Evolutionary conservation across 352 stramenopile genomes (phyloP).

Genomic region (Phytophthora ramorum): DNA sequence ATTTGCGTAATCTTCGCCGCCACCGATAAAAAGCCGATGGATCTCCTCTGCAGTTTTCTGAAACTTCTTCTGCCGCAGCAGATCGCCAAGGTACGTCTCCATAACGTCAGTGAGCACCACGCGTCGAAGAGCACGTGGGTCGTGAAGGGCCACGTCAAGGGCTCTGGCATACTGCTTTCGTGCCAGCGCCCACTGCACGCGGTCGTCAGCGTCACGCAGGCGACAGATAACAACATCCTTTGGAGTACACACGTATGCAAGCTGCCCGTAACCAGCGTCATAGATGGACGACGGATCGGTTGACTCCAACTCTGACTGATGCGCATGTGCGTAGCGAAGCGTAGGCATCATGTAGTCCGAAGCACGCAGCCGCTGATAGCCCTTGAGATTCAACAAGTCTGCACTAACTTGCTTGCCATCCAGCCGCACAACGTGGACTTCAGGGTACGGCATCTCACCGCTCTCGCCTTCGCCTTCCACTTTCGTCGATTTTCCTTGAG

Average conservation of each 20-base stretch:
- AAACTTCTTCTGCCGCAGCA: conserved; percentile 79
- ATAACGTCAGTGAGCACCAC: conserved; percentile 72
- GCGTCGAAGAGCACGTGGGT: conserved; percentile 59
- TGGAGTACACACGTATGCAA: conserved; percentile 83
- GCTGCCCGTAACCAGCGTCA: conserved; percentile 66
- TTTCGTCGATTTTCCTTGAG: conserved; percentile 44
- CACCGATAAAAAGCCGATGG: conserved; percentile 66
- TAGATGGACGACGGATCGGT: conserved; percentile 57
- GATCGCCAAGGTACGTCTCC: conserved; percentile 77
- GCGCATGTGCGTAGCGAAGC: conserved; percentile 59
- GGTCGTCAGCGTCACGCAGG: conserved; percentile 78
- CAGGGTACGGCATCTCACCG: conserved; percentile 78
- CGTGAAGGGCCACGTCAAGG: conserved; percentile 68
- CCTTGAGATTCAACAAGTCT: conserved; percentile 77
- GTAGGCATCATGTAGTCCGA: conserved; percentile 86
- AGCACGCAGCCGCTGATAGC: conserved; percentile 76
- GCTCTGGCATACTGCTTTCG: conserved; percentile 67
- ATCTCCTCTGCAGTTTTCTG: conserved; percentile 79
- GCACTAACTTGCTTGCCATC: conserved; percentile 89
- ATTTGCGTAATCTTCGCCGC: conserved; percentile 60
- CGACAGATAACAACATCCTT: conserved; percentile 90
- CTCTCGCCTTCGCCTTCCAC: conserved; percentile 79
- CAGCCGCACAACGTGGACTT: conserved; percentile 89
- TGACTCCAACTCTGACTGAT: conserved; percentile 27
- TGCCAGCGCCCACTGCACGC: conserved; percentile 72